phyloP scores from a whole-genome alignment of 768 basidiomycete genomes.

The Termitomyces titanicus region DNA sequence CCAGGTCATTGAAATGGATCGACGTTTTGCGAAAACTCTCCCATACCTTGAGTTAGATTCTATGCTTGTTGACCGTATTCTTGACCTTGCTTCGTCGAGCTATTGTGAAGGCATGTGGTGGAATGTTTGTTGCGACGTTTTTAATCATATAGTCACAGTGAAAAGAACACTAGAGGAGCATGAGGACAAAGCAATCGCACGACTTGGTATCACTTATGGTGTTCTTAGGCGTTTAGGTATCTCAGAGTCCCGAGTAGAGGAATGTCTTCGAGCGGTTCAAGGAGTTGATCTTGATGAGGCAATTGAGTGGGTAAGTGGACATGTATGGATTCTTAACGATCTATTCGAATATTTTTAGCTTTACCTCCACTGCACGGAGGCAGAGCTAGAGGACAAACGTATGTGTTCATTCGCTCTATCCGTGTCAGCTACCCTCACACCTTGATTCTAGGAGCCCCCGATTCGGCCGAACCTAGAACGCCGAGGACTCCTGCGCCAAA shows the following conservation, averaged over 20 bases:
- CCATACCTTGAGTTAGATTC: slow-evolving; percentile 62
- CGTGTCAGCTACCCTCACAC: neutral
- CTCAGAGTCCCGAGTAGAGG: slow-evolving; percentile 58
- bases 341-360: slow-evolving; percentile 40
- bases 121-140: slow-evolving; percentile 3
- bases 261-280: slow-evolving; percentile 63
- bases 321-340: neutral
- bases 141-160: slow-evolving; percentile 20
- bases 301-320: slow-evolving; percentile 75
- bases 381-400: slow-evolving; percentile 49
- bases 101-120: slow-evolving; percentile 26
- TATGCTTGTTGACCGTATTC: slow-evolving; percentile 51
- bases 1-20: slow-evolving; percentile 80
- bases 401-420: slow-evolving; percentile 2
- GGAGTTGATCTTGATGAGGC: slow-evolving; percentile 84
- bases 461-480: slow-evolving; percentile 14
- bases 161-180: slow-evolving; percentile 44
- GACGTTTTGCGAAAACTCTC: slow-evolving; percentile 64
- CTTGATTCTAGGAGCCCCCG: neutral
- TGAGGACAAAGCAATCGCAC: slow-evolving; percentile 68
- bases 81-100: slow-evolving; percentile 44
- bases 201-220: slow-evolving; percentile 79
- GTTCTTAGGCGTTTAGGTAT: slow-evolving; percentile 78
- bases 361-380: slow-evolving; percentile 56
- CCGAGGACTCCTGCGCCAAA: slow-evolving; percentile 8